phyloP scores from a whole-genome alignment of 805 yeast genomes.

The Kodamaea kaohsiungensis region DNA sequence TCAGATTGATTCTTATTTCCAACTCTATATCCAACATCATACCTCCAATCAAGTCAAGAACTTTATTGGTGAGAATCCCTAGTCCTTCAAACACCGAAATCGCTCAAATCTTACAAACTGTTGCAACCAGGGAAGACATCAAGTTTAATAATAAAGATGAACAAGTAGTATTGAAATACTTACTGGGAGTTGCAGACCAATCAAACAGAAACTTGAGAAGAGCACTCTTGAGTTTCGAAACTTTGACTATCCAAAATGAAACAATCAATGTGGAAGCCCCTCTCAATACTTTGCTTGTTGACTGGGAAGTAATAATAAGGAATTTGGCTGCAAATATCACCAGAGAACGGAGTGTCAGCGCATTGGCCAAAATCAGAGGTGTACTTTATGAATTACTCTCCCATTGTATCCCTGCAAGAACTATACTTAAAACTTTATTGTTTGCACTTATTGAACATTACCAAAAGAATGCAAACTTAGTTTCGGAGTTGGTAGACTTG shows the following conservation, averaged over 20 bases:
- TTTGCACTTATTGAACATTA: slow-evolving; percentile 43
- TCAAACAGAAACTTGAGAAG: slow-evolving; percentile 75
- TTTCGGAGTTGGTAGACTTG: slow-evolving; percentile 52
- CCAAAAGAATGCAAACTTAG: slow-evolving; percentile 26
- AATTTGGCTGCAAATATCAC: slow-evolving; percentile 62
- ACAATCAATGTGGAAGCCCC: slow-evolving; percentile 43
- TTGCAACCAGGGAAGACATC: slow-evolving; percentile 59
- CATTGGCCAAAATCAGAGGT: slow-evolving; percentile 60
- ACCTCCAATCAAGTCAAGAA: slow-evolving; percentile 92
- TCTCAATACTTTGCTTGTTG: slow-evolving; percentile 61
- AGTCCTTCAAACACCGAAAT: slow-evolving; percentile 71
- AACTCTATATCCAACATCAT: slow-evolving; percentile 91
- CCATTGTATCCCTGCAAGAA: slow-evolving; percentile 89
- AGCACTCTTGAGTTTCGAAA: slow-evolving; percentile 77
- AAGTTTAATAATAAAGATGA: slow-evolving; percentile 43
- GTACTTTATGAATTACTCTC: slow-evolving; percentile 80
- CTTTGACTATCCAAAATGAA: slow-evolving; percentile 72
- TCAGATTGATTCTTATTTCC: slow-evolving; percentile 81
- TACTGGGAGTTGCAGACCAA: slow-evolving; percentile 52
- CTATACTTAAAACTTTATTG: slow-evolving; percentile 63
- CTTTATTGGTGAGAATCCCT: slow-evolving; percentile 82
- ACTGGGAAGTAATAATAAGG: slow-evolving; percentile 84
- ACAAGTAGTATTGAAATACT: slow-evolving; percentile 31
- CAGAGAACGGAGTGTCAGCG: slow-evolving; percentile 64
- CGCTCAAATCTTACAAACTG: slow-evolving; percentile 50